A percentile compares a stretch with the other conserved stretches of the same genome.
phyloP scores from a whole-genome alignment of 345 rosid species.

The Conringia planisiliqua region DNA sequence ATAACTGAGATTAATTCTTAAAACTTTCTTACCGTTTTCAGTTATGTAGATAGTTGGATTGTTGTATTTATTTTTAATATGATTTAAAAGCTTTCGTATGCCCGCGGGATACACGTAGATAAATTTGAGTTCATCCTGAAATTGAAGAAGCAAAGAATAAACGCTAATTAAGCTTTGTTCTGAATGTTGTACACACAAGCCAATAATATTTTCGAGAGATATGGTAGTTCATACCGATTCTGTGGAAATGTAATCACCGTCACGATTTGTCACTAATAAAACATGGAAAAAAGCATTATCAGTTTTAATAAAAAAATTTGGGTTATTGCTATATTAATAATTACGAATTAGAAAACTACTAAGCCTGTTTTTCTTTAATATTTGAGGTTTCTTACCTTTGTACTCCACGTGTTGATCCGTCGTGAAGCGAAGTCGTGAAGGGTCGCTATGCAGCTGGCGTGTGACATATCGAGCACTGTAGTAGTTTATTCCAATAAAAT shows the following conservation, averaged over 20 bases:
- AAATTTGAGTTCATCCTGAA: slow-evolving; percentile 14
- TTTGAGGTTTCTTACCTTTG: slow-evolving; percentile 24
- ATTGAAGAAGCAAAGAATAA: background rate
- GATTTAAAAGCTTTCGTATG: slow-evolving; percentile 26
- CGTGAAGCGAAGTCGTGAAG: slow-evolving; percentile 25
- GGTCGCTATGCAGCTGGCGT: background rate
- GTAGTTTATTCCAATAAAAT: slow-evolving; percentile 48
- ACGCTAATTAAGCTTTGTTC: background rate
- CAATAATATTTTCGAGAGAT: background rate
- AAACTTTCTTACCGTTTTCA: slow-evolving; percentile 42
- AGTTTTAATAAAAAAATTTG: background rate
- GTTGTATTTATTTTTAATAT: slow-evolving; percentile 34
- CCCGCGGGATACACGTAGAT: slow-evolving; percentile 38
- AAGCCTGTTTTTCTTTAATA: background rate
- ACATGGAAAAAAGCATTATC: background rate
- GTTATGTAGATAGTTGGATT: slow-evolving; percentile 44
- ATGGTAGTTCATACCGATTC: slow-evolving; percentile 7
- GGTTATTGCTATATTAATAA: background rate
- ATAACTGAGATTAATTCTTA: background rate
- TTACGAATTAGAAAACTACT: background rate
- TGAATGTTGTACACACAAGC: background rate
- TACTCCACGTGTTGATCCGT: slow-evolving; percentile 34
- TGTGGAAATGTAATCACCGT: slow-evolving; percentile 22
- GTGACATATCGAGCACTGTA: slow-evolving; percentile 34
- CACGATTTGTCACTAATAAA: slow-evolving; percentile 16